Evolutionary conservation across 371 early-diverging fungal genomes (phyloP).

Genomic region (Syncephalastrum contaminatum): DNA sequence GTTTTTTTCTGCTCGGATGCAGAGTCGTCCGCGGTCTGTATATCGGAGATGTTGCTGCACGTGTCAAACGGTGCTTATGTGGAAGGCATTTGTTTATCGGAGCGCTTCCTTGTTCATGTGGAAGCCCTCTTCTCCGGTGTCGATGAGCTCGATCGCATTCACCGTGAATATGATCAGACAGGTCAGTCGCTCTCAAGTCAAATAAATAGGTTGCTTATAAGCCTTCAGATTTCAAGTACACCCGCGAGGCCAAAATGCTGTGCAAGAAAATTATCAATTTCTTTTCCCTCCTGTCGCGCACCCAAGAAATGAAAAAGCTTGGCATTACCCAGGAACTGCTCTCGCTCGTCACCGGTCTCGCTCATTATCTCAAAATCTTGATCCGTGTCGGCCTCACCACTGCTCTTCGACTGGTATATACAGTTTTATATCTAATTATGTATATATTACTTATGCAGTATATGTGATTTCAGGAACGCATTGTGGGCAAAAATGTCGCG

Average conservation of each 20-base stretch:
- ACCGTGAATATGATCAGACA: conserved; percentile 31
- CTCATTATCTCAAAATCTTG: conserved; percentile 88
- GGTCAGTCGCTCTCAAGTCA: conserved; percentile 17
- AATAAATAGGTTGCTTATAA: conserved; percentile 4
- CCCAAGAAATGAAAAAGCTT: conserved; percentile 65
- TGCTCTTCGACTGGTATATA: conserved; percentile 68
- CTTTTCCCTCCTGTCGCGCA: conserved; percentile 85
- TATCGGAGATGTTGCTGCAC: conserved; percentile 94
- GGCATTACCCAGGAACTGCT: conserved; percentile 90
- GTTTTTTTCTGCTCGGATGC: conserved; percentile 1
- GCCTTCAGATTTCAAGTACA: conserved; percentile 70
- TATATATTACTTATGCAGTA: neutral
- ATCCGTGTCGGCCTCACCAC: conserved; percentile 90
- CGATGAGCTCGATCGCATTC: conserved; percentile 52
- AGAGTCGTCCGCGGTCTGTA: conserved; percentile 96
- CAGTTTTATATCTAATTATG: neutral
- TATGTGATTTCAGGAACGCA: conserved; percentile 22
- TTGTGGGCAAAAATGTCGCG: conserved; percentile 37
- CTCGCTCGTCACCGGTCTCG: conserved; percentile 88
- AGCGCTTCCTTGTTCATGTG: conserved; percentile 89
- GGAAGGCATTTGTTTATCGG: conserved; percentile 87
- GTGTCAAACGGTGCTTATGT: conserved; percentile 88
- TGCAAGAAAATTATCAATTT: conserved; percentile 85
- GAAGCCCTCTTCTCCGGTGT: conserved; percentile 90
- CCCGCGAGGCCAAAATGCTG: conserved; percentile 77